A percentile compares a stretch with the other conserved stretches of the same genome.
Evolutionary conservation across 2,329 filamentous ascomycete genomes (phyloP).

Genomic region (Hypoxylon sp.): DNA sequence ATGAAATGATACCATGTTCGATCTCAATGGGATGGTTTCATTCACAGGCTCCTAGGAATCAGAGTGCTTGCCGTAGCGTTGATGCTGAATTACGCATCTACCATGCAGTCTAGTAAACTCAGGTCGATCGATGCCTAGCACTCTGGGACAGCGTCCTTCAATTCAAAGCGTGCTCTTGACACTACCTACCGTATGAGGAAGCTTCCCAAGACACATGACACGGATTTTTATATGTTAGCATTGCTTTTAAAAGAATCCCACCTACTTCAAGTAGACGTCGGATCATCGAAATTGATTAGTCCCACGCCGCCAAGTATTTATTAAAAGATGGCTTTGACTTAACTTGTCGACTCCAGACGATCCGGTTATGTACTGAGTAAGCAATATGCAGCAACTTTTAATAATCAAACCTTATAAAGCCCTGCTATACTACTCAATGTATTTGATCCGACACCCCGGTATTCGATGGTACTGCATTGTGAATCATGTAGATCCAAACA

Average conservation of each 20-base stretch:
- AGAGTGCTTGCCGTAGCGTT: no score
- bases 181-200: not conserved
- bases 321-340: not conserved
- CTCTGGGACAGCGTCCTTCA: not conserved
- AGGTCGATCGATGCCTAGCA: no score
- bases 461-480: not conserved
- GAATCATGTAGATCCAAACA: not conserved
- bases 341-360: not conserved
- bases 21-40: not conserved
- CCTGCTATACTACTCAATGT: not conserved
- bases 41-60: not conserved
- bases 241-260: not conserved
- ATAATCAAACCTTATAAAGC: not conserved
- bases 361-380: not conserved
- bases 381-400: not conserved
- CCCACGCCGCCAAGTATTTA: not conserved
- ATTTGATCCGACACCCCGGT: not conserved
- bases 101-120: no score
- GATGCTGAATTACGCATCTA: not conserved
- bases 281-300: not conserved
- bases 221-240: not conserved
- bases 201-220: not conserved
- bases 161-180: not conserved
- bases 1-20: constrained; percentile 37
- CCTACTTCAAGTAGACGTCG: not conserved